Evolutionary conservation across 805 yeast genomes (phyloP), one percentile per base, ranked within the genome.

Genomic region (Yarrowia sp.): DNA sequence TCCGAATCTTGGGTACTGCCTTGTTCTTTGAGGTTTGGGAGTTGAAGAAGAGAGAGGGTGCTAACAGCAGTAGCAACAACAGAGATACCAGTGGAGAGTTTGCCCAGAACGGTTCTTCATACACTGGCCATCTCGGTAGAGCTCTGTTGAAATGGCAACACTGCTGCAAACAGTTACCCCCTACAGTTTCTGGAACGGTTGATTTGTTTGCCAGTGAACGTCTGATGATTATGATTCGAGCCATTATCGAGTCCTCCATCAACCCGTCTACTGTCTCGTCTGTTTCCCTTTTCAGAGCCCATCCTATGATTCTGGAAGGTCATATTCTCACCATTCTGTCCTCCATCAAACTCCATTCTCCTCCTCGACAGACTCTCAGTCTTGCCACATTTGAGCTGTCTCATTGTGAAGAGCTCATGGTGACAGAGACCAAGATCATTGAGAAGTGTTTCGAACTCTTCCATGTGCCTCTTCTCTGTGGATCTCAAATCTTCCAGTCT

Each of bases 1-100:
- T 70, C 38, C 70, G 75, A 24, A 64, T 74, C 46, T 68, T 74
- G n/a, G 70, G 71, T 1, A 71, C 76, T 1, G 76, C 74, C 3
- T 50, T 74, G 56, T 72, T 70, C 20, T 47, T 72, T 34, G 76
- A 74, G 30, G 64, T 72, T 17, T 66, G 72, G 69, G 66, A 61
- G 38, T 38, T 61, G 8, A 46, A 47, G 24, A 46, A 46, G 46
- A 33, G 55, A 14, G 66, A 61, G 12, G 55, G 44, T 10, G 39
- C 39, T 44, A 60, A 30, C 38, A 47, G 30, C 30, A 24, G 30
- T 2, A 24, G 30, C 17, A 15, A 17, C 19, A 47, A 19, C 43
- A 46, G 49, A 17, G 49, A 42, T 5, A 42, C 30, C 9, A 9
- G 34, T 40, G 49, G 30, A 20, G 36, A 39, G 33, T 38, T 40